phyloP scores from a whole-genome alignment of 164 flowering plant species.

The Brasenia schreberi region DNA sequence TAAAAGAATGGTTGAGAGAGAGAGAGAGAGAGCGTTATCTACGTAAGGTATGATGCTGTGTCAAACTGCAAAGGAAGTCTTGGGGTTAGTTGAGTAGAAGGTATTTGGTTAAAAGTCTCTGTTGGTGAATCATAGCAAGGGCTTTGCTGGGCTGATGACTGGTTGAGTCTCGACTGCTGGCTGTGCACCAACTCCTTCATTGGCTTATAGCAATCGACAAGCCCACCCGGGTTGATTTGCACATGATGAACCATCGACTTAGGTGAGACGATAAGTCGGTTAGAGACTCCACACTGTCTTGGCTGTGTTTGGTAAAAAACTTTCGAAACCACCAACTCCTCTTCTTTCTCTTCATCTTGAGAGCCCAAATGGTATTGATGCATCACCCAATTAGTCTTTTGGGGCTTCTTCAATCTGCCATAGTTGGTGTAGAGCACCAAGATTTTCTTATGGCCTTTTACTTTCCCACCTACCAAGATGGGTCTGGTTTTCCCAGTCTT shows the following conservation, averaged over 20 bases:
- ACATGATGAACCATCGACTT: conserved; percentile 9
- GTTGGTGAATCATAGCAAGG: neutral
- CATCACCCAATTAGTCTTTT: conserved; percentile 89
- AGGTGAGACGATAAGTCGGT: conserved; percentile 9
- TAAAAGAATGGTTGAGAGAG: neutral
- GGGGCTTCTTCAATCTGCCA: conserved; percentile 62
- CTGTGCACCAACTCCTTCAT: neutral
- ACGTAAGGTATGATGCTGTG: neutral
- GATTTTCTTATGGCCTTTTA: conserved; percentile 69
- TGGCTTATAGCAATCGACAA: conserved; percentile 18
- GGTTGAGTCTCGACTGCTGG: neutral
- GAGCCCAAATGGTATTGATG: conserved; percentile 74
- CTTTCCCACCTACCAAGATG: conserved; percentile 23
- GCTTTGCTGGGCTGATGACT: neutral
- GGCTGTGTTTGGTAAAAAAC: conserved; percentile 83
- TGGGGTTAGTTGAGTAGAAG: neutral
- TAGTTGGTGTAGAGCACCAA: conserved; percentile 77
- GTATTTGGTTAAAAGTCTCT: neutral
- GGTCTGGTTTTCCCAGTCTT: conserved; percentile 80
- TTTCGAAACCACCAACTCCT: conserved; percentile 64
- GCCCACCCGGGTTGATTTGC: conserved; percentile 10
- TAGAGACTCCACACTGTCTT: conserved; percentile 42
- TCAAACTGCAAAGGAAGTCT: neutral
- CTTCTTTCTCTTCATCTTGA: conserved; percentile 76
- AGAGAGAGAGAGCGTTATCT: neutral